phyloP scores from a whole-genome alignment of 345 rosid species.

The Eucalyptus marginata region DNA sequence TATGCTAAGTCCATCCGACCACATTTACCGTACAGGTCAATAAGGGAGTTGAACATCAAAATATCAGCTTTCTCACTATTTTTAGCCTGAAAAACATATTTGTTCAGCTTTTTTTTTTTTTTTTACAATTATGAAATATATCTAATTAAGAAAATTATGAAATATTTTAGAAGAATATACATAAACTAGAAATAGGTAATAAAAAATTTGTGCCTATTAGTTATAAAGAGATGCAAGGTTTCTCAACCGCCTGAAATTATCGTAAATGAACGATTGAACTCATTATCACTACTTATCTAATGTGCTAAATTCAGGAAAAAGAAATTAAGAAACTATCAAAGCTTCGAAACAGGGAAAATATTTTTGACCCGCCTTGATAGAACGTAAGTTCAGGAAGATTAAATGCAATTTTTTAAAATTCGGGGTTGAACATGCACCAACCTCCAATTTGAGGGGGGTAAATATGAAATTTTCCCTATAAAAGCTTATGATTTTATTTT shows the following conservation, averaged over 20 bases:
- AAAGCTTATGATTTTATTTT: neutral
- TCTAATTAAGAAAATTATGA: neutral
- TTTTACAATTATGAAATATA: too few relatives aligned
- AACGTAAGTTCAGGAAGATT: neutral
- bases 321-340: neutral
- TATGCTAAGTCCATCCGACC: too few relatives aligned
- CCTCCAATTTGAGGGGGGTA: neutral
- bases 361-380: neutral
- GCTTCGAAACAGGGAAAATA: neutral
- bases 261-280: neutral
- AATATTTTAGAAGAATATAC: neutral
- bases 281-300: neutral
- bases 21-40: too few relatives aligned
- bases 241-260: neutral
- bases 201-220: neutral
- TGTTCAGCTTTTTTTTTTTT: too few relatives aligned
- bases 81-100: too few relatives aligned
- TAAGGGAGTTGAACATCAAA: too few relatives aligned
- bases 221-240: neutral
- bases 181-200: neutral
- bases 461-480: neutral
- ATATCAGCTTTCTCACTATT: too few relatives aligned
- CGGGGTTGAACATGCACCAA: neutral
- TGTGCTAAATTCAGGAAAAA: neutral
- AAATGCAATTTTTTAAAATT: neutral